Evolutionary conservation across 495 filamentous ascomycete species (phyloP).

Genomic region (Daldinia vernicosa): DNA sequence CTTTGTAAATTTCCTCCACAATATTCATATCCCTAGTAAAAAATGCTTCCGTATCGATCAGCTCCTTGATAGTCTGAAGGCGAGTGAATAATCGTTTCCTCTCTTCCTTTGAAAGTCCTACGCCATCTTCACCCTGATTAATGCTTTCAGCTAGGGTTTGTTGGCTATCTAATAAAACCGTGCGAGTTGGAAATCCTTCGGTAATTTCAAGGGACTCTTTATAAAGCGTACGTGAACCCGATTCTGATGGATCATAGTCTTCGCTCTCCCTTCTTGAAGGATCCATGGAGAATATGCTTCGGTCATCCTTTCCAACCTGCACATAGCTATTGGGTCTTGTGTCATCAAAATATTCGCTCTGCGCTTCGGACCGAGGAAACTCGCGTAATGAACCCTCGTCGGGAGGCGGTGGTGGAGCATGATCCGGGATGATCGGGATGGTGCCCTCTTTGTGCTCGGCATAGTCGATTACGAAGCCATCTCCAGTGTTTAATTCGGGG

Average conservation of each 20-base stretch:
- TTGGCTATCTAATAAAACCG: constrained; percentile 39
- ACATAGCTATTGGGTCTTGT: constrained; percentile 55
- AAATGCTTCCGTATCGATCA: constrained; percentile 88
- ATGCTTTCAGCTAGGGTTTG: constrained; percentile 45
- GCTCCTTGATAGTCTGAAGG: constrained; percentile 82
- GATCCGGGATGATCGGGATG: constrained; percentile 48
- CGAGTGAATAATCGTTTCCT: constrained; percentile 67
- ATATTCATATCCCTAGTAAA: constrained; percentile 95
- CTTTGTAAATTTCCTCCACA: constrained; percentile 94
- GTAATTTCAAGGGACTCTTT: constrained; percentile 49
- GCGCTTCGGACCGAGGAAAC: constrained; percentile 36
- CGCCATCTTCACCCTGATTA: constrained; percentile 33
- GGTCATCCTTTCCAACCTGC: constrained; percentile 45
- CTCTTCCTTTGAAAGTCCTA: constrained; percentile 48
- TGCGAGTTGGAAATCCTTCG: constrained; percentile 39
- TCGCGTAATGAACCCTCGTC: constrained; percentile 37
- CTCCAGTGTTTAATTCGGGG: constrained; percentile 50
- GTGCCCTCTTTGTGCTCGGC: constrained; percentile 35
- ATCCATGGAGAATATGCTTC: constrained; percentile 39
- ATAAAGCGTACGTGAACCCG: constrained; percentile 48
- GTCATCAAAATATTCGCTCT: constrained; percentile 52
- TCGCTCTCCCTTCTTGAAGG: constrained; percentile 48
- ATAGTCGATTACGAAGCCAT: constrained; percentile 46
- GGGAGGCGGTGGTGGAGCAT: constrained; percentile 48
- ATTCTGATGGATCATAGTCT: constrained; percentile 43